Percentiles rank a stretch among this genome's conserved stretches.
These are phyloP conservation scores for Potentilla sterilis DNA, from an alignment of 306 rosid genomes.

Conservation along the genomic window DNA sequence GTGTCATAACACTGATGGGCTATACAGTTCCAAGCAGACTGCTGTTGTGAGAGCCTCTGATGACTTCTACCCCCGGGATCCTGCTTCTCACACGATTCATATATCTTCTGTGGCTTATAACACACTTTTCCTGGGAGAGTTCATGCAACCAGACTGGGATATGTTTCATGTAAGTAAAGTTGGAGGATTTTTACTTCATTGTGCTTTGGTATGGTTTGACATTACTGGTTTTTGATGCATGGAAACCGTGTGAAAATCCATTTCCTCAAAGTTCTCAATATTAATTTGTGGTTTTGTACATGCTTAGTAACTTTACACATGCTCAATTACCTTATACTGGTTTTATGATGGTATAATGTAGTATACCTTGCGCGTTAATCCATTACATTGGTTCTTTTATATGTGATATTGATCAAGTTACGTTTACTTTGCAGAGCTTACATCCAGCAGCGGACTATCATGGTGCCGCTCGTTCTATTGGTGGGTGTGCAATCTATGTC, in stretches of 20 bases:
- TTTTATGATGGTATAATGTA: not conserved
- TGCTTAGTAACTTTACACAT: not conserved
- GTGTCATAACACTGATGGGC: constrained; percentile 96
- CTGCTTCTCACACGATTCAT: constrained; percentile 94
- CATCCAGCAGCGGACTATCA: constrained; percentile 96
- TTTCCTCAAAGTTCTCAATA: not conserved
- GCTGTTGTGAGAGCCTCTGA: constrained; percentile 90
- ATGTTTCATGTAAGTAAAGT: constrained; percentile 87
- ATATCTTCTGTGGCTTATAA: constrained; percentile 95
- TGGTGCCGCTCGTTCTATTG: constrained; percentile 92
- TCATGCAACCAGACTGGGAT: constrained; percentile 99
- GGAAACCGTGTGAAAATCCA: not conserved
- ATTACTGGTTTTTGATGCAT: not conserved
- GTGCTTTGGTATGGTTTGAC: not conserved
- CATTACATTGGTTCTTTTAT: not conserved
- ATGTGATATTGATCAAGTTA: not conserved
- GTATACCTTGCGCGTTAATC: not conserved
- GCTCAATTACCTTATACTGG: not conserved
- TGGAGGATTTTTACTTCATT: not conserved
- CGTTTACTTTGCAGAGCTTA: constrained; percentile 50
- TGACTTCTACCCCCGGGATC: constrained; percentile 89
- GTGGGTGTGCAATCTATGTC: constrained; percentile 97
- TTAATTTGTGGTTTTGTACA: not conserved
- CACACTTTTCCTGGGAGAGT: constrained; percentile 91
- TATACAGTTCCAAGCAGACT: constrained; percentile 88